Evolutionary conservation across 2,329 filamentous ascomycete species (phyloP).

Genomic region (Fusarium euwallaceae): DNA sequence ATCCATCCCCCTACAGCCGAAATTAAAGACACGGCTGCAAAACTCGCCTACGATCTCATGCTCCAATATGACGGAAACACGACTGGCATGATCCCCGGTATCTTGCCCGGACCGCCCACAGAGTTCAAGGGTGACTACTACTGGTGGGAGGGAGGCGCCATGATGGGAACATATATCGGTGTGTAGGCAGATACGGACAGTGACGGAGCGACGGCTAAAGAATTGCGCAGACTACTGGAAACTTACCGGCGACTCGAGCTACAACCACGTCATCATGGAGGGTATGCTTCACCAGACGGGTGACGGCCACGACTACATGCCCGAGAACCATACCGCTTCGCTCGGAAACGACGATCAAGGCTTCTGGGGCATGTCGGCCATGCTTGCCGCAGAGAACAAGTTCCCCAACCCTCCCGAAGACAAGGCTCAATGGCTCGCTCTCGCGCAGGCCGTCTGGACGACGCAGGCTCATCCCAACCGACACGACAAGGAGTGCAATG

Average conservation of each 20-base stretch:
- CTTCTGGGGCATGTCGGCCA: slow-evolving; percentile 77
- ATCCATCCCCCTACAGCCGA: slow-evolving; percentile 50
- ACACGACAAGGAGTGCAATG: slow-evolving; percentile 73
- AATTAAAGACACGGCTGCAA: slow-evolving; percentile 60
- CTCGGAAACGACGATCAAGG: slow-evolving; percentile 79
- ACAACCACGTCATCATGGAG: slow-evolving; percentile 70
- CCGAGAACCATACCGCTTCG: slow-evolving; percentile 68
- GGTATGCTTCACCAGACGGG: slow-evolving; percentile 72
- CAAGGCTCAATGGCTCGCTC: slow-evolving; percentile 71
- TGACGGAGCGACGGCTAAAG: not conserved
- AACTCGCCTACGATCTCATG: slow-evolving; percentile 65
- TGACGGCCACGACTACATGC: slow-evolving; percentile 70
- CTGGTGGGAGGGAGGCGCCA: slow-evolving; percentile 80
- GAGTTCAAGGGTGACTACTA: slow-evolving; percentile 69
- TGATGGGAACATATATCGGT: slow-evolving; percentile 76
- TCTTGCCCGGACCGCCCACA: slow-evolving; percentile 67
- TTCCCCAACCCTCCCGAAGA: slow-evolving; percentile 70
- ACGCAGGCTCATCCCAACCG: slow-evolving; percentile 71
- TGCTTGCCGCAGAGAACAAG: slow-evolving; percentile 75
- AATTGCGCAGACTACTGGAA: slow-evolving; percentile 70
- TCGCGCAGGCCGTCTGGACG: slow-evolving; percentile 79
- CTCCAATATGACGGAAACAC: slow-evolving; percentile 65
- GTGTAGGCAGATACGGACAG: not conserved
- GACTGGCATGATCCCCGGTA: slow-evolving; percentile 66
- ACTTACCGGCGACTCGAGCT: slow-evolving; percentile 73